phyloP scores from a whole-genome alignment of 768 basidiomycete species.

The Kondoa subrosea region DNA sequence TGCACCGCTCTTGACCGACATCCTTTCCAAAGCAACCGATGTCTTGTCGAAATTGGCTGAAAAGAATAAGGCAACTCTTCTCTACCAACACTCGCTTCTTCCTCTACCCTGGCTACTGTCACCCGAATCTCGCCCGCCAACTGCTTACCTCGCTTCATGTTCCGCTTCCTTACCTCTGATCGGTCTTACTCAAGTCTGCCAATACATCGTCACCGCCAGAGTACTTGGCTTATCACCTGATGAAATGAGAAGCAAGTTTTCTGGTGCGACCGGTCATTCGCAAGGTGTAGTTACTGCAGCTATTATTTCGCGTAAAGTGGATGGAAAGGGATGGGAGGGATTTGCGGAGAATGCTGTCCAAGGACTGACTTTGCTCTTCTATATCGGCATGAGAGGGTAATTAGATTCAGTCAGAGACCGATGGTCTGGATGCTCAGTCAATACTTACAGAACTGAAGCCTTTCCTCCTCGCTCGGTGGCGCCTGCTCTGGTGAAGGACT shows the following conservation, averaged over 20 bases:
- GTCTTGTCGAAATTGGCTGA: slow-evolving; percentile 40
- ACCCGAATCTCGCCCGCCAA: slow-evolving; percentile 50
- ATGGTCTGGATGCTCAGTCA: neutral
- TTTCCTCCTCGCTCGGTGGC: slow-evolving; percentile 86
- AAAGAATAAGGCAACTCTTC: slow-evolving; percentile 33
- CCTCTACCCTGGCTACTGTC: slow-evolving; percentile 69
- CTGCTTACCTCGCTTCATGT: slow-evolving; percentile 75
- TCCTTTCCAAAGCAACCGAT: slow-evolving; percentile 52
- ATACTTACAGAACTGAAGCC: slow-evolving; percentile 31
- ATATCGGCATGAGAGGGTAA: slow-evolving; percentile 50
- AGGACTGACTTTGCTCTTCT: slow-evolving; percentile 82
- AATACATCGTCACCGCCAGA: slow-evolving; percentile 68
- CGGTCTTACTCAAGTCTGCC: slow-evolving; percentile 83
- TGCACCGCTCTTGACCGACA: slow-evolving; percentile 57
- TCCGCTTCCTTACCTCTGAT: slow-evolving; percentile 91
- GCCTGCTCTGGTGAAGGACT: slow-evolving; percentile 67
- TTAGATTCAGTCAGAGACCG: neutral
- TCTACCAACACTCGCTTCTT: slow-evolving; percentile 67
- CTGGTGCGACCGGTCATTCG: slow-evolving; percentile 88
- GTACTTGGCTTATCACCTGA: slow-evolving; percentile 39
- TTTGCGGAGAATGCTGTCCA: slow-evolving; percentile 61
- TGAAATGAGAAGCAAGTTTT: slow-evolving; percentile 55
- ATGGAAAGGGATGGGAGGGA: slow-evolving; percentile 37
- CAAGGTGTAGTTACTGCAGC: slow-evolving; percentile 95
- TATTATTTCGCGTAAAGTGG: slow-evolving; percentile 54